Percentiles rank a stretch among this genome's conserved stretches.
These are phyloP conservation scores for Paecilomyces sp. DNA, from an alignment of 2,329 filamentous ascomycete species.

Conservation along the genomic window DNA sequence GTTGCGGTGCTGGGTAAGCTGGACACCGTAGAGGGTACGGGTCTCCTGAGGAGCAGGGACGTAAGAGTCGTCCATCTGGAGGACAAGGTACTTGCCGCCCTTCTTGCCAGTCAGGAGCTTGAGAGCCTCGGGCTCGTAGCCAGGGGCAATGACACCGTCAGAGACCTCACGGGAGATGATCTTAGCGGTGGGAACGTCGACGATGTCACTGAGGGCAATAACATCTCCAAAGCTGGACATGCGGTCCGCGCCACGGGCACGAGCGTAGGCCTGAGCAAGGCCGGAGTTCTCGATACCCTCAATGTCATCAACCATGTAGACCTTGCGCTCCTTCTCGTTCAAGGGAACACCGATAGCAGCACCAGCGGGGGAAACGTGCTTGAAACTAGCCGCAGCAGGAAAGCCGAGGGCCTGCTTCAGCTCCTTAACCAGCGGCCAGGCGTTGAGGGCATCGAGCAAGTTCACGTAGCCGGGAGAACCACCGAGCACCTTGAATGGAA, in stretches of 20 bases:
- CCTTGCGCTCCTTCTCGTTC: constrained; percentile 81
- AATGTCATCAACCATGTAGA: constrained; percentile 98
- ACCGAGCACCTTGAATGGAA: constrained; percentile 92
- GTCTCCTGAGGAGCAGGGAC: constrained; percentile 67
- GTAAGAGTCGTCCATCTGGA: constrained; percentile 89
- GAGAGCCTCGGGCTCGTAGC: constrained; percentile 76
- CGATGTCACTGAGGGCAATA: constrained; percentile 84
- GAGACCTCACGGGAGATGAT: constrained; percentile 98
- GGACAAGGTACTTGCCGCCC: constrained; percentile 89
- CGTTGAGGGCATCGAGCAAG: constrained; percentile 89
- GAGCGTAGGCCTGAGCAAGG: constrained; percentile 90
- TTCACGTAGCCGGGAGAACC: constrained; percentile 96
- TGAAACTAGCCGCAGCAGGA: constrained; percentile 94
- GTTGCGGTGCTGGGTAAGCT: constrained; percentile 84
- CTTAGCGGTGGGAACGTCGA: constrained; percentile 88
- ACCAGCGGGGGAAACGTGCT: constrained; percentile 95
- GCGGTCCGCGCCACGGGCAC: constrained; percentile 89
- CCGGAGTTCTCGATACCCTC: constrained; percentile 76
- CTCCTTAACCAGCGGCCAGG: constrained; percentile 95
- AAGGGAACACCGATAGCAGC: constrained; percentile 89
- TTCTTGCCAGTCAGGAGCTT: constrained; percentile 97
- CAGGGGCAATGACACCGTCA: constrained; percentile 89
- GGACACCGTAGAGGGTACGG: constrained; percentile 84
- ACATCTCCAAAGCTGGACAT: constrained; percentile 99
- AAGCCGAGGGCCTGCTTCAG: constrained; percentile 79